Evolutionary conservation across 495 filamentous ascomycete genomes (phyloP), one percentile per base, ranked within the genome.

Genomic region (Ramalina peruviana): DNA sequence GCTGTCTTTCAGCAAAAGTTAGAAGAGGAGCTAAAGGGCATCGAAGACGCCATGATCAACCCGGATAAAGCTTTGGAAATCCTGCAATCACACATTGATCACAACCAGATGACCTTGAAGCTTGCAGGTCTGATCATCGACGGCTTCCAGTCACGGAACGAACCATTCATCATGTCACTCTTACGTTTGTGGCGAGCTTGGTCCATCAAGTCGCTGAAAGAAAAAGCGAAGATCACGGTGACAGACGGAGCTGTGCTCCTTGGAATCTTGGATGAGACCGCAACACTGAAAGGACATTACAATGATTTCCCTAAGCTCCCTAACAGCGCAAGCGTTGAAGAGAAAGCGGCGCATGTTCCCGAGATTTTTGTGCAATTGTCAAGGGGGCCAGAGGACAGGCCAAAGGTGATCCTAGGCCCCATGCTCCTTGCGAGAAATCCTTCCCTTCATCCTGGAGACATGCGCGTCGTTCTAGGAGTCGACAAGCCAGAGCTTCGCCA

Each of bases 381-480:
- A 12, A 58, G 56, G 49, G 72, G 78, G 23, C 65, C 67, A 0
- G 70, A 72, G 4, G 68, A 66, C 0, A 61, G 67, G 20, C 81
- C 82, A 52, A 72, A 71, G 38, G 68, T 93, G 0, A 81, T 97
- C 36, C 71, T 80, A 42, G 89, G 87, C 0, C 58, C 86, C 12
- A 97, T 92, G 59, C 64, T 94, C 23, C 70, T 97, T 2, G 88
- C 86, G 13, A 82, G 92, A 4, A 99, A 97, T 55, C 92, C 92
- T 3, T 95, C 90, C 1, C 78, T 99, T 9, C 92, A 99, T 58
- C 85, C 90, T 0, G 92, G 92, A 3, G 92, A 97, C 62, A 78
- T 97, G 36, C 81, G 92, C 16, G 81, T 95, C 6, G 90, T 95
- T 12, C 70, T 74, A 36, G 93, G 92, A 10, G 84, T 97, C 13